Conservation (phyloP, 2,329 filamentous ascomycete genomes). For the Plenodomus tracheiphilus region DNA sequence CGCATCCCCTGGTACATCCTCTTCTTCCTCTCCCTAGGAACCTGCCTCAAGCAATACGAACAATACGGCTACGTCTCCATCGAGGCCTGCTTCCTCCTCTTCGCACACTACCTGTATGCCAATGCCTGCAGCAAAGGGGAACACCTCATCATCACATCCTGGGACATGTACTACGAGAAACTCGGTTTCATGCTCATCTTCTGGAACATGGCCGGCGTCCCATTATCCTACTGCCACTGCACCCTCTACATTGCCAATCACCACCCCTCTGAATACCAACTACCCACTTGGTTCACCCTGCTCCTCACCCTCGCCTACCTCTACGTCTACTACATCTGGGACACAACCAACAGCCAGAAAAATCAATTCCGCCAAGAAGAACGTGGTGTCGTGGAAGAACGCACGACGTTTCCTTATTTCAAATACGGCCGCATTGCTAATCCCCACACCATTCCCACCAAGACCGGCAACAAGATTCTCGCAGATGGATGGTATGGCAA, state of each 20-base stretch:
- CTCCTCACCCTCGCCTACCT: slow-evolving; percentile 72
- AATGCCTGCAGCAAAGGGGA: slow-evolving; percentile 92
- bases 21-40: slow-evolving; percentile 74
- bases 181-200: slow-evolving; percentile 98
- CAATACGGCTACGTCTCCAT: slow-evolving; percentile 81
- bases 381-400: slow-evolving; percentile 67
- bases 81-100: slow-evolving; percentile 81
- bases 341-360: slow-evolving; percentile 90
- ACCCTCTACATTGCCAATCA: slow-evolving; percentile 88
- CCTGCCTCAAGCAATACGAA: slow-evolving; percentile 82
- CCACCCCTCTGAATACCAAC: slow-evolving; percentile 73
- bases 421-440: slow-evolving; percentile 84
- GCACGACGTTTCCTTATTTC: slow-evolving; percentile 86
- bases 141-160: slow-evolving; percentile 85
- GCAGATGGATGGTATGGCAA: slow-evolving; percentile 79
- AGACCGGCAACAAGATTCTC: slow-evolving; percentile 74
- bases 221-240: slow-evolving; percentile 90
- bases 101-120: slow-evolving; percentile 90
- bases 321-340: slow-evolving; percentile 88
- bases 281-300: slow-evolving; percentile 70
- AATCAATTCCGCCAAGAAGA: slow-evolving; percentile 85
- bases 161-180: slow-evolving; percentile 98
- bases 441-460: slow-evolving; percentile 74
- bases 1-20: slow-evolving; percentile 91
- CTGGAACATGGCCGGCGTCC: slow-evolving; percentile 93